Evolutionary conservation across 768 basidiomycete species (phyloP), one percentile per base, ranked within the genome.

Genomic region (Lyophyllum atratum): DNA sequence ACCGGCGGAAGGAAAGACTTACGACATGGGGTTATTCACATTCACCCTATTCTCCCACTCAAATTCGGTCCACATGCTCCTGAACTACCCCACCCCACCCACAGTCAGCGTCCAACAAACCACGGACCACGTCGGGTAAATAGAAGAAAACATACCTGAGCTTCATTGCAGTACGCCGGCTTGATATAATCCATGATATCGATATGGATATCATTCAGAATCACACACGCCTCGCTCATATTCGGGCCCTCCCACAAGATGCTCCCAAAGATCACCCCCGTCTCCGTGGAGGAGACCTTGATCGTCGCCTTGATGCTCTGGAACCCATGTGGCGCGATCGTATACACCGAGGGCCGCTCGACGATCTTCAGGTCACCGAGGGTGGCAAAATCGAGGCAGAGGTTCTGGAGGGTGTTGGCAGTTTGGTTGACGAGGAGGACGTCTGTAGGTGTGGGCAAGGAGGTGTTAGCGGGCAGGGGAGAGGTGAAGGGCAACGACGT

Each of bases 1-100:
- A 37, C 34, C 3, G 34, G 34, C 11, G 34, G 5, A 53, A 56
- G 49, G 55, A 40, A 14, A 61, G 28, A 84, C 91, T 64, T 75
- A 92, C 90, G 87, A 83, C 72, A 95, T 85, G 22, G 85, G 74
- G 45, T 88, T 91, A 62, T 87, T 88, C 53, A 98, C 92, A 68
- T 98, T 98, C 54, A 98, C 96, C 65, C 95, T 85, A 76, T 99
- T 99, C 81, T 99, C 96, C 96, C 96, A 99, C 72, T 99, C 96
- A 66, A 99, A 99, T 72, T 98, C 97, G 25, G 95, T 99, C 96
- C 96, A 97, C 94, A 96, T 96, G 71, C 85, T 92, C 29, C 96
- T 85, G 85, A 96, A 96, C 90, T 95, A 46, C 33, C 22, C 44
- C 31, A 24, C 12, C 3, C 6, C 12, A 7, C 19, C 21, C 1